Evolutionary conservation across 2,329 filamentous ascomycete genomes (phyloP).

Genomic region (Ascochyta viciae-villosae): DNA sequence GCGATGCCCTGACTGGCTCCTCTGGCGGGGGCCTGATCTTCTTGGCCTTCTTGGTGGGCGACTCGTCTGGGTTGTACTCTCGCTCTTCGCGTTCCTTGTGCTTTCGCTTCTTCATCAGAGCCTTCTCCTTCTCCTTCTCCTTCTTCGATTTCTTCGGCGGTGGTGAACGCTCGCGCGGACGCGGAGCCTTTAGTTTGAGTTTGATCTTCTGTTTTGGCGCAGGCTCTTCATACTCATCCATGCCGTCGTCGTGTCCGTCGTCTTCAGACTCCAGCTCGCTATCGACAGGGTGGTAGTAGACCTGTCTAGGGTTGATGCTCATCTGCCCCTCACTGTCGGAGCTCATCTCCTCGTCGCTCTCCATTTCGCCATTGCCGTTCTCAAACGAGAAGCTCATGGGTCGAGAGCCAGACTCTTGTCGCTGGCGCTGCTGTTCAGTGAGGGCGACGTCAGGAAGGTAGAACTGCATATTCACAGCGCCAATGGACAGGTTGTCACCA

Average conservation of each 20-base stretch:
- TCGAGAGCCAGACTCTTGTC: constrained; percentile 59
- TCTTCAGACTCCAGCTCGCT: constrained; percentile 38
- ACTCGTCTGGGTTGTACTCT: constrained; percentile 38
- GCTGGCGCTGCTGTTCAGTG: constrained; percentile 59
- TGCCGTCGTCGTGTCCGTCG: constrained; percentile 35
- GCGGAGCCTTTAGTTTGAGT: constrained; percentile 39
- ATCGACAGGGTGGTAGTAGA: constrained; percentile 40
- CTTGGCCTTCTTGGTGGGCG: constrained; percentile 41
- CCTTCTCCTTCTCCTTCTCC: constrained; percentile 22
- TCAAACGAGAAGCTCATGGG: constrained; percentile 79
- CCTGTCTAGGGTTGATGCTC: constrained; percentile 44
- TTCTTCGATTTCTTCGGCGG: constrained; percentile 33
- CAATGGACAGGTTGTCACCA: constrained; percentile 73
- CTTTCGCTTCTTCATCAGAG: constrained; percentile 36
- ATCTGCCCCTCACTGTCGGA: constrained; percentile 41
- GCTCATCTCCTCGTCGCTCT: constrained; percentile 55
- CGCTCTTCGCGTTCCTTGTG: constrained; percentile 35
- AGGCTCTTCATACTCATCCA: constrained; percentile 52
- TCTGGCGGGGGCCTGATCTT: constrained; percentile 28
- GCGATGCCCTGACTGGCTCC: constrained; percentile 10
- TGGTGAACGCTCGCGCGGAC: constrained; percentile 9
- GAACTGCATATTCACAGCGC: constrained; percentile 72
- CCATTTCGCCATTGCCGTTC: constrained; percentile 63
- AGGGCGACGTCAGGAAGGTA: constrained; percentile 63
- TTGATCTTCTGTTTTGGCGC: constrained; percentile 40